Percentiles rank a stretch among this genome's conserved stretches.
These are phyloP conservation scores for Daldinia vernicosa DNA, from an alignment of 495 filamentous ascomycete species.

Conservation along the genomic window DNA sequence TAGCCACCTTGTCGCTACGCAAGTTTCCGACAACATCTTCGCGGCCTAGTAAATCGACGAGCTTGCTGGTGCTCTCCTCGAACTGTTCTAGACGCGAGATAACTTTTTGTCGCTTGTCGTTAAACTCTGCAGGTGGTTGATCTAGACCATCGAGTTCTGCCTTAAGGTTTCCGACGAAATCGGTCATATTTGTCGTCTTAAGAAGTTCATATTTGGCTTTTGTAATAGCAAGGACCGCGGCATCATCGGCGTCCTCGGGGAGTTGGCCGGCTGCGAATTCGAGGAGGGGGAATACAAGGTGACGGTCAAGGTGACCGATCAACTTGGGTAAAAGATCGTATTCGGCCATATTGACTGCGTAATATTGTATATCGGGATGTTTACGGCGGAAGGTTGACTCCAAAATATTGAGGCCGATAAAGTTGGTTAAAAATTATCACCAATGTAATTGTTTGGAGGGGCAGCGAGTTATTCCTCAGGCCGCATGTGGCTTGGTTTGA, in stretches of 20 bases:
- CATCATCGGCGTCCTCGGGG: conserved; percentile 66
- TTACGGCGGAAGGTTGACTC: background rate
- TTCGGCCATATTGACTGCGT: conserved; percentile 69
- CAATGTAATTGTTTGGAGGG: conserved; percentile 26
- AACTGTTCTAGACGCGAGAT: conserved; percentile 79
- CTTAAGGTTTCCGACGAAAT: conserved; percentile 91
- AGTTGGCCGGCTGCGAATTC: conserved; percentile 74
- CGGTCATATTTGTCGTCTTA: conserved; percentile 96
- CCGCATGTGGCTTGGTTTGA: conserved; percentile 1
- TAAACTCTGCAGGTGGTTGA: conserved; percentile 82
- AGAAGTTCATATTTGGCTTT: conserved; percentile 90
- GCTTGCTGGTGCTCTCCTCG: conserved; percentile 84
- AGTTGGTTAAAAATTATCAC: conserved; percentile 22
- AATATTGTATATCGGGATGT: conserved; percentile 4
- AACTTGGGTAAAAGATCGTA: conserved; percentile 88
- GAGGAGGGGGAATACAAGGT: conserved; percentile 92
- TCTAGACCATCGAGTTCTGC: conserved; percentile 83
- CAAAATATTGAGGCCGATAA: conserved; percentile 5
- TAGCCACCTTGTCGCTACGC: conserved; percentile 94
- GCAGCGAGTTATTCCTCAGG: background rate
- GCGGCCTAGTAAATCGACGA: conserved; percentile 81
- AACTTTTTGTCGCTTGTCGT: conserved; percentile 87
- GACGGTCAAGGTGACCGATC: conserved; percentile 91
- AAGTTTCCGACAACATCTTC: conserved; percentile 88
- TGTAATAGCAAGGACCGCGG: conserved; percentile 71